Conservation (phyloP, 2,329 filamentous ascomycete species). For the Septoria petroselini region DNA sequence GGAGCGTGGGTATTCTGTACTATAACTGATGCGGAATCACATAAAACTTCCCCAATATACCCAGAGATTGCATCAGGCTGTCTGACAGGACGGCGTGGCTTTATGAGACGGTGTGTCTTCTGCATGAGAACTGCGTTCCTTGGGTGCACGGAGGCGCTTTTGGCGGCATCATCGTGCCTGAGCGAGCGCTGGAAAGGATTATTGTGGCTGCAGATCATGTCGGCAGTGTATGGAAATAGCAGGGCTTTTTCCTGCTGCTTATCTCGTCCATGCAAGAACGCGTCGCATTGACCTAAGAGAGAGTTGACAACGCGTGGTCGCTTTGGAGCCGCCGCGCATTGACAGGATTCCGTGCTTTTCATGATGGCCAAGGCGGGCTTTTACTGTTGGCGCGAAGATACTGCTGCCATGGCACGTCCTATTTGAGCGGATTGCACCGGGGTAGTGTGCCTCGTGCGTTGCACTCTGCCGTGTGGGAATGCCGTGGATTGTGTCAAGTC, state of each 20-base stretch:
- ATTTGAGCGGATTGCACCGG: no score
- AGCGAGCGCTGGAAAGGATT: neutral
- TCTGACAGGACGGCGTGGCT: neutral
- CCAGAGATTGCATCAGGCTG: neutral
- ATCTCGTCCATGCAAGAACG: neutral
- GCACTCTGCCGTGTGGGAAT: neutral
- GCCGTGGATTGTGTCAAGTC: neutral
- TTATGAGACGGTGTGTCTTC: neutral
- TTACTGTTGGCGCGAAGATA: no score
- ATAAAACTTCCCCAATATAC: neutral
- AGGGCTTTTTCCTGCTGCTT: neutral
- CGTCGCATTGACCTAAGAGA: neutral
- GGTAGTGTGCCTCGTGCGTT: no score
- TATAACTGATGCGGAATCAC: slow-evolving; percentile 2
- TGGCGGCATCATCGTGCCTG: neutral
- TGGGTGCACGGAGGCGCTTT: neutral
- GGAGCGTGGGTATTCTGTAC: neutral
- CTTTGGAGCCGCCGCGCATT: no score
- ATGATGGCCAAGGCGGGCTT: no score
- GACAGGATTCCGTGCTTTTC: no score
- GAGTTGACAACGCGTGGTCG: neutral
- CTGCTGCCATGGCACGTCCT: no score
- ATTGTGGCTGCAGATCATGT: neutral
- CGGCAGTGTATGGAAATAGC: neutral
- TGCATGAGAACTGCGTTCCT: neutral